phyloP scores from a whole-genome alignment of 1,139 yeast genomes.

The Kurtzmaniella quercitrusa region DNA sequence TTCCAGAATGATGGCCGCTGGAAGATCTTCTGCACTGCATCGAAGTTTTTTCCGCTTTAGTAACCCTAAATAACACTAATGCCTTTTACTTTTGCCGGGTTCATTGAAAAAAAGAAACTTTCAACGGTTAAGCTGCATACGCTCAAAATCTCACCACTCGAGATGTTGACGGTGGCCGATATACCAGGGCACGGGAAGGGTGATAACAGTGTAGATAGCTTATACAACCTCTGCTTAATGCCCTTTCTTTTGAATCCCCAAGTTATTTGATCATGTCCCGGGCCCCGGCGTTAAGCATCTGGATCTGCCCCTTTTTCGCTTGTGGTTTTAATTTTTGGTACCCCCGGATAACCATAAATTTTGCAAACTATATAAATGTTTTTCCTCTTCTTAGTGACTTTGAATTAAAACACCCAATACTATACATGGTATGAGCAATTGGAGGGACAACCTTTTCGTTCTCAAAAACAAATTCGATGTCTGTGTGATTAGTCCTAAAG shows the following conservation, averaged over 20 bases:
- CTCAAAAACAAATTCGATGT: slow-evolving; percentile 27
- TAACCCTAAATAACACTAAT: too few species aligned
- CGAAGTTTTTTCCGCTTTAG: too few species aligned
- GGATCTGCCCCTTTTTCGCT: not conserved
- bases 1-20: too few species aligned
- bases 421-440: slow-evolving; percentile 3
- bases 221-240: too few species aligned
- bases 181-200: not conserved
- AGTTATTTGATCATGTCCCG: too few species aligned
- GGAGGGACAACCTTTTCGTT: slow-evolving; percentile 17
- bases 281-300: too few species aligned
- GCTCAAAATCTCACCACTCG: not conserved
- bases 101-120: not conserved
- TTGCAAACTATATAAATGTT: not conserved
- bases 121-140: not conserved
- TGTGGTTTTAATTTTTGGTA: not conserved
- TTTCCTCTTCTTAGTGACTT: not conserved
- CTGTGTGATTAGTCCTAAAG: slow-evolving; percentile 28
- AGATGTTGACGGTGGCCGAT: too few species aligned
- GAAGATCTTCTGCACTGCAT: too few species aligned
- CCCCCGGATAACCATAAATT: not conserved
- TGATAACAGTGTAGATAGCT: not conserved
- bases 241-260: too few species aligned
- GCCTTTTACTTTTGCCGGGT: too few species aligned
- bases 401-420: not conserved